Conservation (phyloP, 2,329 filamentous ascomycete species). For the Fusarium acutatum region DNA sequence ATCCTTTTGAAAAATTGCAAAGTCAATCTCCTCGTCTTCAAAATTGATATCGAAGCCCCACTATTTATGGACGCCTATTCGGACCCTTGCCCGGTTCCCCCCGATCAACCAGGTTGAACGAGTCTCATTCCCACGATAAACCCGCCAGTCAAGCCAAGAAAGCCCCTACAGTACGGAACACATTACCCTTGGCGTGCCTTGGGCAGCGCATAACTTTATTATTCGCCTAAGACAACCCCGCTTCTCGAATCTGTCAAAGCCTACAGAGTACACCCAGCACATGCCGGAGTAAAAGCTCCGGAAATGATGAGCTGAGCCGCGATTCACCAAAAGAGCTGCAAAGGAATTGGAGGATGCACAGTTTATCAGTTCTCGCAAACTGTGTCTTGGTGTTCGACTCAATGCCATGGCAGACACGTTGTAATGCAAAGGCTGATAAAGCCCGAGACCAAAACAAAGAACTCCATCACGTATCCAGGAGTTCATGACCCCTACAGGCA, state of each 20-base stretch:
- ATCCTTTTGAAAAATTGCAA: background rate
- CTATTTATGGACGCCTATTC: background rate
- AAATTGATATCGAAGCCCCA: background rate
- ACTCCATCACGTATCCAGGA: background rate
- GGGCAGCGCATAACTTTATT: background rate
- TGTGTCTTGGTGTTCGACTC: background rate
- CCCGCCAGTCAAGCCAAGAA: constrained; percentile 21
- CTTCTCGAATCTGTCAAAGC: background rate
- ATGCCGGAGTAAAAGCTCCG: constrained; percentile 24
- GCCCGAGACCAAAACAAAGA: background rate
- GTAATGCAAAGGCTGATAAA: background rate
- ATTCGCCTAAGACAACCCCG: background rate
- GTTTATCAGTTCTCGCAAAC: background rate
- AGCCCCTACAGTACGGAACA: background rate
- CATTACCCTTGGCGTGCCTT: background rate
- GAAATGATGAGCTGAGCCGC: background rate
- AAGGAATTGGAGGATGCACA: background rate
- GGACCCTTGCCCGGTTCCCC: constrained; percentile 24
- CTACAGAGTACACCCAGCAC: no score
- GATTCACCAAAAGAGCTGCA: background rate
- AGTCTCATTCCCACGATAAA: constrained; percentile 25
- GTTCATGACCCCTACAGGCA: background rate
- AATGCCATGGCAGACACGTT: background rate
- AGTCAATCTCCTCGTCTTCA: background rate
- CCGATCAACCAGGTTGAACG: background rate